These are phyloP conservation scores for Mucuna pruriens DNA, from an alignment of 306 rosid genomes.

Conservation along the genomic window DNA sequence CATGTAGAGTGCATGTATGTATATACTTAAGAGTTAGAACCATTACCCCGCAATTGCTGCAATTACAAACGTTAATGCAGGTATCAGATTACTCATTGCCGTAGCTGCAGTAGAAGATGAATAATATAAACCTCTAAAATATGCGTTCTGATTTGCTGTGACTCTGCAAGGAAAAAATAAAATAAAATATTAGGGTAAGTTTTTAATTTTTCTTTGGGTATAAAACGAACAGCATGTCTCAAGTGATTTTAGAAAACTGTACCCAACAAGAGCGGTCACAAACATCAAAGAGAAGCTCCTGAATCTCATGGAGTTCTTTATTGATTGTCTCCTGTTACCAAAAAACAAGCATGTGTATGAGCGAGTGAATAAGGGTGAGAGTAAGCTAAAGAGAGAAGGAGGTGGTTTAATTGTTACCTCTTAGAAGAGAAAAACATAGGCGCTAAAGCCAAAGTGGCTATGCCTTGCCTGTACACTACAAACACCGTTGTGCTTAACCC, in stretches of 20 bases:
- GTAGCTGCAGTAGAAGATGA: slow-evolving; percentile 67
- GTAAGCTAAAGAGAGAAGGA: neutral
- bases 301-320: slow-evolving; percentile 42
- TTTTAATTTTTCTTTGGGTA: neutral
- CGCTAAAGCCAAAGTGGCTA: slow-evolving; percentile 64
- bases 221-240: neutral
- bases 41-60: slow-evolving; percentile 67
- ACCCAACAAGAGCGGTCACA: slow-evolving; percentile 68
- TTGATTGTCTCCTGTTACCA: slow-evolving; percentile 52
- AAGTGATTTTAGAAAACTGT: neutral
- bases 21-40: too few relatives aligned
- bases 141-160: slow-evolving; percentile 71
- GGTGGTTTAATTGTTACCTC: slow-evolving; percentile 23
- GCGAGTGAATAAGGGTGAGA: neutral
- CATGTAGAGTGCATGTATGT: neutral
- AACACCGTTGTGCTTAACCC: slow-evolving; percentile 73
- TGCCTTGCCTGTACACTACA: slow-evolving; percentile 67
- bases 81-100: slow-evolving; percentile 71
- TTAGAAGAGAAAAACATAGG: slow-evolving; percentile 53
- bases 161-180: slow-evolving; percentile 49
- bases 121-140: slow-evolving; percentile 66
- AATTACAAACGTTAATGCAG: slow-evolving; percentile 67
- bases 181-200: neutral
- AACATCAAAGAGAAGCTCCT: slow-evolving; percentile 62
- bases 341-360: neutral